A percentile compares a stretch with the other conserved stretches of the same genome.
phyloP scores from a whole-genome alignment of 2,329 filamentous ascomycete species.

The Cladophialophora psammophila region DNA sequence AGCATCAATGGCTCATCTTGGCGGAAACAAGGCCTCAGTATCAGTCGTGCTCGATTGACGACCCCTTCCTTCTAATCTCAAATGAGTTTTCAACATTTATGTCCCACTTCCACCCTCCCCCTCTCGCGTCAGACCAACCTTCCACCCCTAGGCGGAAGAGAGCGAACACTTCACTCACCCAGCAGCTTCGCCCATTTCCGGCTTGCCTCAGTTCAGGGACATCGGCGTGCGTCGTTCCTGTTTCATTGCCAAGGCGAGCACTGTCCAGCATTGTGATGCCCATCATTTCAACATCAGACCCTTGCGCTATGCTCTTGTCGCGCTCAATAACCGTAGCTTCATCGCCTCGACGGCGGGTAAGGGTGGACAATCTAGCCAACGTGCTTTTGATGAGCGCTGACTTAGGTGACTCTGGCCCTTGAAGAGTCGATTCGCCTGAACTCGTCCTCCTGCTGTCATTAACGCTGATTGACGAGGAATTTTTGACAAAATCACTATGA shows the following conservation, averaged over 20 bases:
- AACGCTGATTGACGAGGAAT: constrained; percentile 9
- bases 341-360: constrained; percentile 25
- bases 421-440: constrained; percentile 7
- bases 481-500: not conserved
- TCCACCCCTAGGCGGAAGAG: constrained; percentile 29
- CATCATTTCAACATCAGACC: constrained; percentile 23
- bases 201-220: constrained; percentile 10
- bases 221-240: constrained; percentile 16
- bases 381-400: constrained; percentile 16
- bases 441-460: constrained; percentile 18
- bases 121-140: constrained; percentile 20
- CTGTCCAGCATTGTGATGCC: constrained; percentile 8
- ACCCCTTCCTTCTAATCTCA: constrained; percentile 27
- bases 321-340: constrained; percentile 27
- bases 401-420: constrained; percentile 12
- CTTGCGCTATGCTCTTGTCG: constrained; percentile 20
- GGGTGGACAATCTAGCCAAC: constrained; percentile 15
- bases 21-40: not conserved
- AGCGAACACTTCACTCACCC: constrained; percentile 32
- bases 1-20: not conserved
- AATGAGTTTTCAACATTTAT: constrained; percentile 24
- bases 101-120: constrained; percentile 26
- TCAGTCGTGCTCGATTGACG: constrained; percentile 11
- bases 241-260: constrained; percentile 1
- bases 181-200: constrained; percentile 22